Evolutionary conservation across 805 yeast species (phyloP).

Genomic region (Maudiozyma bulderi): DNA sequence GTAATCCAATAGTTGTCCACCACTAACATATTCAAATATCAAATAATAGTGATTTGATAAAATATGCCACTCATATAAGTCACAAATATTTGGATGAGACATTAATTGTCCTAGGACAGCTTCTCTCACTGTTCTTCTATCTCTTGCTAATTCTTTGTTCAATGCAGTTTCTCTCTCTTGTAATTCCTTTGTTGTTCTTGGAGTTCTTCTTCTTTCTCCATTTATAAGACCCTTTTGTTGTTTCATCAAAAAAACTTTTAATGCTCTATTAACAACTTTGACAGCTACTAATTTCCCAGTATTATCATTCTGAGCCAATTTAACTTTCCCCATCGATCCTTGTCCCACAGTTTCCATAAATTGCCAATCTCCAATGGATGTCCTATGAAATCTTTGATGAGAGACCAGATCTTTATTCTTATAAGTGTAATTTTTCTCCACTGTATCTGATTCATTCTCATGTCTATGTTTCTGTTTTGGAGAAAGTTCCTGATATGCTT

Average conservation of each 20-base stretch:
- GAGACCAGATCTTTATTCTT: background rate
- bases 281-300: conserved; percentile 84
- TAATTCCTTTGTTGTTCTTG: conserved; percentile 29
- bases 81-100: conserved; percentile 84
- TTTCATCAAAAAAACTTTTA: conserved; percentile 61
- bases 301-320: conserved; percentile 75
- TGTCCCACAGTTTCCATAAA: conserved; percentile 93
- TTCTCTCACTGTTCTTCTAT: conserved; percentile 84
- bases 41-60: conserved; percentile 95
- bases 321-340: conserved; percentile 98
- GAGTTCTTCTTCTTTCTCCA: background rate
- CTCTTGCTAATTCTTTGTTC: conserved; percentile 82
- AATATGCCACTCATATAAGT: conserved; percentile 83
- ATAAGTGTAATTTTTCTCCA: background rate
- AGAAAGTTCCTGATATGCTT: background rate
- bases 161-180: conserved; percentile 54
- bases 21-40: conserved; percentile 92
- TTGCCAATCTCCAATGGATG: conserved; percentile 68
- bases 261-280: conserved; percentile 86
- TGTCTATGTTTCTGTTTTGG: background rate
- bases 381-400: background rate
- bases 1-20: conserved; percentile 95
- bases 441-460: background rate
- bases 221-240: conserved; percentile 28
- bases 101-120: conserved; percentile 85